Base-by-base conservation (phyloP, 108 stramenopile species). In the Skeletonema potamos region DNA sequence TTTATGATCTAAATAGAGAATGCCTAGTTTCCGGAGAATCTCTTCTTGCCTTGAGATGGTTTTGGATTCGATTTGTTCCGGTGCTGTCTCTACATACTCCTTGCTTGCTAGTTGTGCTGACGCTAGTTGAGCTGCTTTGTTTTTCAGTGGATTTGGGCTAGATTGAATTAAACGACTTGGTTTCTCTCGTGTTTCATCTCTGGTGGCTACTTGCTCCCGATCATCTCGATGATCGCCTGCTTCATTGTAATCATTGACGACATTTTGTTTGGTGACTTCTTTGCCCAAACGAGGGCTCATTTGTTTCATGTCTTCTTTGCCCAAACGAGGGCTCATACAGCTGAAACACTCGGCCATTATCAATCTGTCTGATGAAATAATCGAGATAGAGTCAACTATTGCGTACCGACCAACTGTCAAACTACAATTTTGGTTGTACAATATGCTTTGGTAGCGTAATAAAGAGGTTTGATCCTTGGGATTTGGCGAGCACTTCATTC, bases 1-100 rank as follows among this genome's bases (percentile, higher is more conserved):
- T n/a, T 59, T 59, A 10, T 59, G 9, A 5, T 59, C 58, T n/a
- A 59, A 59, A 4, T 59, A 34, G 58, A 30, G 58, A 59, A 59
- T 59, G 32, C 58, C 58, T 9, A 59, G 10, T 24, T 59, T 34
- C 17, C 58, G 58, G 17, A 59, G 58, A 34, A 59, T 59, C 11
- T 26, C 58, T 17, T 59, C 58, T 18, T 59, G 32, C 33, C 10
- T 34, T 18, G 58, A 59, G 39, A 41, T 41, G 39, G 15, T 34
- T 34, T 59, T 59, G 58, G 22, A 34, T 34, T 57, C 56, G 56
- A n/a, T 29, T 13, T 29, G 13, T 22, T 57, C 22, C 39, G n/a
- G 1, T 15, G 39, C 15, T 1, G 15, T 15, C 39, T 41, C 48
- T 51, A 0, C 48, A 1, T 51, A 22, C 22, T 51, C 48, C 48